Conservation (phyloP, 2,329 filamentous ascomycete species). For the Fusarium sp. region DNA sequence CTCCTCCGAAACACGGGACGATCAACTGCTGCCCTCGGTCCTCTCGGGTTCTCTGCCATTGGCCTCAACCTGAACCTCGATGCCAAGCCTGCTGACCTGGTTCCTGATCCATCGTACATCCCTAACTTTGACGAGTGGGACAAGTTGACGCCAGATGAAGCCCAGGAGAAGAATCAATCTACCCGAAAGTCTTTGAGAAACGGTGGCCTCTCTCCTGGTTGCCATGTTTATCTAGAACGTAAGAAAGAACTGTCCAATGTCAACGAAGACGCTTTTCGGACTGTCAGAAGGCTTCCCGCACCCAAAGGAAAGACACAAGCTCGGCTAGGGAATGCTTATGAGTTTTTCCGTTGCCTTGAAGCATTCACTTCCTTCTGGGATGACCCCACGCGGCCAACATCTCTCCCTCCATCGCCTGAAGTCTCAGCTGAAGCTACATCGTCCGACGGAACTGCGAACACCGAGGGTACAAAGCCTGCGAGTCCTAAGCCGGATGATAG, state of each 20-base stretch:
- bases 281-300: constrained; percentile 68
- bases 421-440: constrained; percentile 40
- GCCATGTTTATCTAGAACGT: constrained; percentile 68
- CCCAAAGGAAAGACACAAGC: constrained; percentile 64
- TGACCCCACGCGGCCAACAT: constrained; percentile 61
- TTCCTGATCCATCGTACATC: constrained; percentile 65
- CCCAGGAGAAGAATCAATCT: constrained; percentile 59
- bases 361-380: constrained; percentile 70
- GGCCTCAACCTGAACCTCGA: constrained; percentile 67
- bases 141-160: constrained; percentile 60
- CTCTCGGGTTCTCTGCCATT: constrained; percentile 66
- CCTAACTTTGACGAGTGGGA: constrained; percentile 67
- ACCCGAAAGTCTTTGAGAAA: constrained; percentile 64
- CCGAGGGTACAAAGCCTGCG: constrained; percentile 24
- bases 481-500: constrained; percentile 25
- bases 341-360: constrained; percentile 74
- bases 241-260: constrained; percentile 65
- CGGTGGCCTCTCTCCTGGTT: constrained; percentile 67
- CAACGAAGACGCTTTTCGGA: constrained; percentile 71
- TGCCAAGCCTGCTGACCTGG: constrained; percentile 59
- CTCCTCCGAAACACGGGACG: constrained; percentile 67
- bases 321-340: constrained; percentile 72
- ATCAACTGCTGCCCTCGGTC: constrained; percentile 52
- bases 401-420: constrained; percentile 52
- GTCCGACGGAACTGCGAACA: constrained; percentile 10